Percentiles rank a stretch among this genome's conserved stretches.
Evolutionary conservation across 2,329 filamentous ascomycete genomes (phyloP).

Genomic region (Cadophora gregata): DNA sequence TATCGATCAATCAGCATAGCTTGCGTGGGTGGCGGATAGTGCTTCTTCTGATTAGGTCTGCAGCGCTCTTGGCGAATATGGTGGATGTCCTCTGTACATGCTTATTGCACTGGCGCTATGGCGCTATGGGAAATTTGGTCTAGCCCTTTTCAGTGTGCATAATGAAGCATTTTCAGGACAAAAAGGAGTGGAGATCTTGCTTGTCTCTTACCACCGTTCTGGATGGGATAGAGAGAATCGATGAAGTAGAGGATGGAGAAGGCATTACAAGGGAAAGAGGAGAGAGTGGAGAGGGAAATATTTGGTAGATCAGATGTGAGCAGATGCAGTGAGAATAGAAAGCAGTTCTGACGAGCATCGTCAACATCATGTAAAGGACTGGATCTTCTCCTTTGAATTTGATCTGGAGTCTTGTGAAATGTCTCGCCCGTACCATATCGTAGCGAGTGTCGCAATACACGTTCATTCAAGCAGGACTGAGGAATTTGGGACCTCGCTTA

Average conservation of each 20-base stretch:
- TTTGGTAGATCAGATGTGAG: neutral
- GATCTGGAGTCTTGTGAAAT: too few relatives aligned
- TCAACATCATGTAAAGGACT: too few relatives aligned
- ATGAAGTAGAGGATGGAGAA: neutral
- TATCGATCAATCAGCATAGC: constrained; percentile 1
- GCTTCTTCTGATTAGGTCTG: too few relatives aligned
- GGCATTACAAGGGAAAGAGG: neutral
- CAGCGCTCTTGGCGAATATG: neutral
- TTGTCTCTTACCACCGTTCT: too few relatives aligned
- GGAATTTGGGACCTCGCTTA: too few relatives aligned
- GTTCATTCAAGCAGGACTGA: too few relatives aligned
- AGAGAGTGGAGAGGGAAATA: neutral
- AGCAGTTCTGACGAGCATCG: neutral
- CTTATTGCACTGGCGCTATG: constrained; percentile 5
- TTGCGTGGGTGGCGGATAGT: neutral
- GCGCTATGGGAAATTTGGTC: neutral
- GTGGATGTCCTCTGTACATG: neutral
- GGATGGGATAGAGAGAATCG: neutral
- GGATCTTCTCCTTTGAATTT: too few relatives aligned
- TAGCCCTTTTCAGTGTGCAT: neutral
- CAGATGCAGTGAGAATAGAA: neutral
- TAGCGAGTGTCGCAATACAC: too few relatives aligned
- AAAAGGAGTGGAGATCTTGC: neutral
- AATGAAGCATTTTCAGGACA: neutral
- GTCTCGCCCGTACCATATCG: too few relatives aligned